phyloP scores from a whole-genome alignment of 2,329 filamentous ascomycete genomes.

The Dissoconium aciculare region DNA sequence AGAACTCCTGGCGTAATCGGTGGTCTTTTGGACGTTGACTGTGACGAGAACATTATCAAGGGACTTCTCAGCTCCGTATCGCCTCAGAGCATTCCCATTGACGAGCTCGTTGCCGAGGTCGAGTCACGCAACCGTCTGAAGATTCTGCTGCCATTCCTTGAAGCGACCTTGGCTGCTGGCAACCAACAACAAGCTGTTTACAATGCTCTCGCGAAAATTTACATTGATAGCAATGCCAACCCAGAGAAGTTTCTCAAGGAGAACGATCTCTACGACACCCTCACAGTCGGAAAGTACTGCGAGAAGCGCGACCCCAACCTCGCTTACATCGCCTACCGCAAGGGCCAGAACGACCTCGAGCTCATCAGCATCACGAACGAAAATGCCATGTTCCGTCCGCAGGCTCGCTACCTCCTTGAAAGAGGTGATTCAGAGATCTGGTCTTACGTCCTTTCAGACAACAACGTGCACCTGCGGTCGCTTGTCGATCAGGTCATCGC shows the following conservation, averaged over 20 bases:
- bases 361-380: conserved; percentile 97
- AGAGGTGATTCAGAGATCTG: conserved; percentile 82
- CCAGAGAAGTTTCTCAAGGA: conserved; percentile 95
- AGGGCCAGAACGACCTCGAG: conserved; percentile 94
- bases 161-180: conserved; percentile 72
- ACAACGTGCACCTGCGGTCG: conserved; percentile 88
- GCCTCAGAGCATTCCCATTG: conserved; percentile 73
- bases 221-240: conserved; percentile 97
- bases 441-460: conserved; percentile 85
- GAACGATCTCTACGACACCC: conserved; percentile 89
- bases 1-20: conserved; percentile 86
- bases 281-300: conserved; percentile 91
- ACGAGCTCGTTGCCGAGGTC: conserved; percentile 88
- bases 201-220: conserved; percentile 97
- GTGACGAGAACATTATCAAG: conserved; percentile 93
- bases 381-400: conserved; percentile 99
- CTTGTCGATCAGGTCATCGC: conserved; percentile 93
- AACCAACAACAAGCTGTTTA: conserved; percentile 95
- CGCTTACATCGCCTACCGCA: conserved; percentile 85
- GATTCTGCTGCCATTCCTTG: conserved; percentile 87
- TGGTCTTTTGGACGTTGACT: conserved; percentile 88
- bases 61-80: conserved; percentile 73
- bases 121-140: conserved; percentile 91
- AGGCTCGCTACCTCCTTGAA: conserved; percentile 86
- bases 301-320: conserved; percentile 96